Percentiles rank a stretch among this genome's conserved stretches.
Evolutionary conservation across 2,329 filamentous ascomycete genomes (phyloP).

Genomic region (Blumeriella jaapii): DNA sequence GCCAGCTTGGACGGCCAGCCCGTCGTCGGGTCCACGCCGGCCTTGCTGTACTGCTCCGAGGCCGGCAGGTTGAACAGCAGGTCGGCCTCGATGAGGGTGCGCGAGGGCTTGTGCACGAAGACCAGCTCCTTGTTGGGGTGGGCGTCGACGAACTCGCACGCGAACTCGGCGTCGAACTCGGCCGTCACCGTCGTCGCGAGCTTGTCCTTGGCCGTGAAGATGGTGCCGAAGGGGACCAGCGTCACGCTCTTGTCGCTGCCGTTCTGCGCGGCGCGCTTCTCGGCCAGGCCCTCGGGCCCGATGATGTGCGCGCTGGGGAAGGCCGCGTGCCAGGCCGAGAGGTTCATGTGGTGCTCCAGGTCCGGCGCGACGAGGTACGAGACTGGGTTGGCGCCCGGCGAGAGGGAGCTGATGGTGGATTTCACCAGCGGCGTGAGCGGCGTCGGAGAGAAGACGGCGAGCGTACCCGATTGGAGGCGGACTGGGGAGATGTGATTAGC

Average conservation of each 20-base stretch:
- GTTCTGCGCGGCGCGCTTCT: slow-evolving; percentile 58
- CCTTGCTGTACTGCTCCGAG: slow-evolving; percentile 66
- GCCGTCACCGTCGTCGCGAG: slow-evolving; percentile 44
- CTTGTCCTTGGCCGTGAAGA: slow-evolving; percentile 50
- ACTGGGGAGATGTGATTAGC: slow-evolving; percentile 37
- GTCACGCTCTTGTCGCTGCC: slow-evolving; percentile 38
- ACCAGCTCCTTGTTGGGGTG: slow-evolving; percentile 81
- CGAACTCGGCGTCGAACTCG: slow-evolving; percentile 82
- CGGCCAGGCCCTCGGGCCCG: slow-evolving; percentile 69
- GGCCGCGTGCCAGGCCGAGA: slow-evolving; percentile 71
- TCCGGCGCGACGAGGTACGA: slow-evolving; percentile 82
- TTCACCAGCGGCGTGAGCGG: slow-evolving; percentile 67
- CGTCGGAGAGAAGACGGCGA: slow-evolving; percentile 88
- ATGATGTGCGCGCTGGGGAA: slow-evolving; percentile 73
- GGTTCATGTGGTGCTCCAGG: slow-evolving; percentile 88
- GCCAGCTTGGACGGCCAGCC: slow-evolving; percentile 50
- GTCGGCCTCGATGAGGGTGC: slow-evolving; percentile 78
- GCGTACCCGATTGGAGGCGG: slow-evolving; percentile 61
- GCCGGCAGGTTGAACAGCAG: slow-evolving; percentile 85
- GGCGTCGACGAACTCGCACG: slow-evolving; percentile 69
- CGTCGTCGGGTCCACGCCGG: slow-evolving; percentile 40
- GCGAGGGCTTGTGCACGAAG: slow-evolving; percentile 69
- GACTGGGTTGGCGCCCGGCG: slow-evolving; percentile 43
- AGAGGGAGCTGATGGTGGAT: slow-evolving; percentile 51
- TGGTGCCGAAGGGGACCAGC: slow-evolving; percentile 44